Conservation (phyloP, 148 eudicot genomes). For the Dianthus caryophyllus region DNA sequence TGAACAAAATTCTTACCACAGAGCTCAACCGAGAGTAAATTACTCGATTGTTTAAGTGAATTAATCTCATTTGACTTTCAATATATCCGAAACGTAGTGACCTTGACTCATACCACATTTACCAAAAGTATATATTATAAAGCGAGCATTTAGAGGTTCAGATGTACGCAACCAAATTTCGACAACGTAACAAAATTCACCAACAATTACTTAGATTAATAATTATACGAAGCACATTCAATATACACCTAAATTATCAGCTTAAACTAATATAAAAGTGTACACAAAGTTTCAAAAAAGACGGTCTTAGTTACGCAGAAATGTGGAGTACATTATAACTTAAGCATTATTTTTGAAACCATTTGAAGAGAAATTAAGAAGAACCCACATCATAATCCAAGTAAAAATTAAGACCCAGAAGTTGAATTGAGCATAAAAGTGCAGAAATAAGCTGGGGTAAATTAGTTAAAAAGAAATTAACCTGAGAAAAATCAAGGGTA, state of each 20-base stretch:
- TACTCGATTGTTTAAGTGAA: no score
- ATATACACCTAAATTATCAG: no score
- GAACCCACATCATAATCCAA: slow-evolving; percentile 10
- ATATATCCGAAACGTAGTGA: no score
- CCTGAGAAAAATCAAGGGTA: slow-evolving; percentile 30
- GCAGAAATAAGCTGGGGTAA: background rate
- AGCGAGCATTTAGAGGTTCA: background rate
- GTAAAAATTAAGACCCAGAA: background rate
- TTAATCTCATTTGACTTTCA: no score
- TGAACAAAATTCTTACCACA: no score
- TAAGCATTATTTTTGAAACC: no score
- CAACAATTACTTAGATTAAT: no score
- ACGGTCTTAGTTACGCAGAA: background rate
- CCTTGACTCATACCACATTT: background rate
- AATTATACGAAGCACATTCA: no score
- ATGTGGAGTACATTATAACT: no score
- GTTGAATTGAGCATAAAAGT: background rate
- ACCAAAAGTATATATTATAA: background rate
- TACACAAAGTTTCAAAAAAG: no score
- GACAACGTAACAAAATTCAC: background rate
- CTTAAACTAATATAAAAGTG: no score
- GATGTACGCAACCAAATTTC: background rate
- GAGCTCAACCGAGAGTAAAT: no score
- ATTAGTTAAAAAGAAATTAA: slow-evolving; percentile 18
- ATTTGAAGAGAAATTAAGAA: background rate